Conservation (phyloP, 768 basidiomycete genomes). For the Dioszegia crocea region DNA sequence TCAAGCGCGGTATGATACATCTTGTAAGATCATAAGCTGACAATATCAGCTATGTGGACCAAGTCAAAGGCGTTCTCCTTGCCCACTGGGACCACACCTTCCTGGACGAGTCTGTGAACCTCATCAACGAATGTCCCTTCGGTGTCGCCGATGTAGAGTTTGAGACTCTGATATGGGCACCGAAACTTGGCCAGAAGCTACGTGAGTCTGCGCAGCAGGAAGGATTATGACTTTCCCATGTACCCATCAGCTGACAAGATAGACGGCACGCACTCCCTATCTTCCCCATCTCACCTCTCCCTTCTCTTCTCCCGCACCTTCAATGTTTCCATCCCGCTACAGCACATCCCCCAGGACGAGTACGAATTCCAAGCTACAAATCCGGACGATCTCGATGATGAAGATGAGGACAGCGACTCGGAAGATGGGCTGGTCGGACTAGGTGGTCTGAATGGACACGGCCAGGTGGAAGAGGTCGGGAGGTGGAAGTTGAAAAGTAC, state of each 20-base stretch:
- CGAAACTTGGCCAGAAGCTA: constrained; percentile 72
- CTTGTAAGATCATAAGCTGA: not conserved
- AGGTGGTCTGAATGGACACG: constrained; percentile 27
- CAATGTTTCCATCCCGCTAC: constrained; percentile 88
- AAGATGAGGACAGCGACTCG: constrained; percentile 28
- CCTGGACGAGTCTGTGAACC: constrained; percentile 59
- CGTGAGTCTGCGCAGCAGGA: too few relatives aligned
- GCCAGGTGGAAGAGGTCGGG: constrained; percentile 58
- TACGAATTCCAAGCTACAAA: constrained; percentile 81
- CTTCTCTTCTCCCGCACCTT: constrained; percentile 86
- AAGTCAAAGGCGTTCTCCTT: constrained; percentile 80
- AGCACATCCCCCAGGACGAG: constrained; percentile 74
- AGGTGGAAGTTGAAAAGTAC: constrained; percentile 75
- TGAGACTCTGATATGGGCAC: constrained; percentile 84
- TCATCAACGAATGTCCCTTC: constrained; percentile 81
- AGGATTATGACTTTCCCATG: too few relatives aligned
- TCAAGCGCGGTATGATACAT: too few relatives aligned
- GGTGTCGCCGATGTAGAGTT: constrained; percentile 69
- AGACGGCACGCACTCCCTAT: constrained; percentile 85
- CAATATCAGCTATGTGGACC: constrained; percentile 69
- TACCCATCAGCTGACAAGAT: too few relatives aligned
- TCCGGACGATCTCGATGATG: constrained; percentile 24
- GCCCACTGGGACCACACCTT: constrained; percentile 76
- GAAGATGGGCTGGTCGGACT: not conserved
- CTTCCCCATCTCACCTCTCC: constrained; percentile 86